Evolutionary conservation across 1,139 yeast genomes (phyloP), one percentile per base, ranked within the genome.

Genomic region (Pichia sp.): DNA sequence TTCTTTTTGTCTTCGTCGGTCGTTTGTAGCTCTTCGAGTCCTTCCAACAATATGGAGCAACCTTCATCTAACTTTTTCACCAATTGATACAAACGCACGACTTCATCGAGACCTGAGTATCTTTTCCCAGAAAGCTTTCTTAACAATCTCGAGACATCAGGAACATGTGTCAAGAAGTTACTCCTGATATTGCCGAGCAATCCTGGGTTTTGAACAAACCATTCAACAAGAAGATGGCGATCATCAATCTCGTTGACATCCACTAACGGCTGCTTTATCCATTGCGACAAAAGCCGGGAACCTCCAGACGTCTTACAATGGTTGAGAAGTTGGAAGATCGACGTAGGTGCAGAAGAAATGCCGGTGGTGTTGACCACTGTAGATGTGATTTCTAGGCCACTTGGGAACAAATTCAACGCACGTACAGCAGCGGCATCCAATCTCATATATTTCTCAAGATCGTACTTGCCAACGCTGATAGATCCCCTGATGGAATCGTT

Each of bases 181-280:
- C 82, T 84, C 58, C 86, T 85, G 38, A 90, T 69, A 36, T 77
- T 74, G 8, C 84, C 81, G 59, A 97, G 77, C 54, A 87, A 66
- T 57, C 81, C 80, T 1, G 88, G 73, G 65, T 90, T 90, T 42
- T 85, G 80, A n/a, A 88, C 75, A 62, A 93, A 73, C 56, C 79
- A 78, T 45, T 81, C 86, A 8, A 93, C 96, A 54, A 93, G 74
- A 7, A 75, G 69, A 60, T 89, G 97, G 54, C 99, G 79, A 42
- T 82, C 77, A 45, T 73, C 70, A 46, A 93, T 92, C 52, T 76
- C 80, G 0, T 66, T 66, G 23, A 79, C 67, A 61, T 81, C 81
- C 55, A 96, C 84, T 51, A 93, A 76, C 0, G 99, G 99, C 70
- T 93, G 99, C 65, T 93, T 93, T 59, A 95, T 77, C 99, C 99